Conservation (phyloP, 1,284 basidiomycete species). For the Microbotryomycetes sp. region DNA sequence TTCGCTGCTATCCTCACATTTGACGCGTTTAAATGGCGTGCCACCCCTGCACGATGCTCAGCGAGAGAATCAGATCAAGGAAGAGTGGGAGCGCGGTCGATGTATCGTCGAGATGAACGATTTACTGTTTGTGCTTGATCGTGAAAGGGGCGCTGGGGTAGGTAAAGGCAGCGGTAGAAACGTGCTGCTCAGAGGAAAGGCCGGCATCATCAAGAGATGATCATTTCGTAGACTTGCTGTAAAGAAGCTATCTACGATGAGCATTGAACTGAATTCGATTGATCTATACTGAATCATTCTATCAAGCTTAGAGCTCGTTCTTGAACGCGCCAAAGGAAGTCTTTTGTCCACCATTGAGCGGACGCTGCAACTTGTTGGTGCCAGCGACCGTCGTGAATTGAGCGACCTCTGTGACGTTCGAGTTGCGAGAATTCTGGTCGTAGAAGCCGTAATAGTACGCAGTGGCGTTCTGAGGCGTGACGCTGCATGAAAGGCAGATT, state of each 20-base stretch:
- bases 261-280: too few species aligned
- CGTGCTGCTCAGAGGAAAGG: slow-evolving; percentile 29
- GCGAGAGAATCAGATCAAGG: slow-evolving; percentile 14
- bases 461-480: slow-evolving; percentile 47
- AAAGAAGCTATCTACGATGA: too few species aligned
- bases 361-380: slow-evolving; percentile 51
- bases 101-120: slow-evolving; percentile 33
- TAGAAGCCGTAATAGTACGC: slow-evolving; percentile 57
- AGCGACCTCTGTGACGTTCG: slow-evolving; percentile 27
- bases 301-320: background rate
- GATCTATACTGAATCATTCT: background rate
- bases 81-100: slow-evolving; percentile 27
- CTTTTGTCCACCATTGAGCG: slow-evolving; percentile 51
- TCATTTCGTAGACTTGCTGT: background rate
- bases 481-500: slow-evolving; percentile 41
- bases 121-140: slow-evolving; percentile 35
- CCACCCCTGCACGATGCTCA: slow-evolving; percentile 24
- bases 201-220: slow-evolving; percentile 6
- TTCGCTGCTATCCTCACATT: slow-evolving; percentile 8
- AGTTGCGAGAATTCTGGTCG: slow-evolving; percentile 14
- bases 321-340: slow-evolving; percentile 34
- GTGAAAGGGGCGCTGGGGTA: slow-evolving; percentile 35
- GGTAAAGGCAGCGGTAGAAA: slow-evolving; percentile 33
- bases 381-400: slow-evolving; percentile 42
- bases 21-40: slow-evolving; percentile 7